phyloP scores from a whole-genome alignment of 164 flowering plant species.

The Chimonanthus salicifolius region DNA sequence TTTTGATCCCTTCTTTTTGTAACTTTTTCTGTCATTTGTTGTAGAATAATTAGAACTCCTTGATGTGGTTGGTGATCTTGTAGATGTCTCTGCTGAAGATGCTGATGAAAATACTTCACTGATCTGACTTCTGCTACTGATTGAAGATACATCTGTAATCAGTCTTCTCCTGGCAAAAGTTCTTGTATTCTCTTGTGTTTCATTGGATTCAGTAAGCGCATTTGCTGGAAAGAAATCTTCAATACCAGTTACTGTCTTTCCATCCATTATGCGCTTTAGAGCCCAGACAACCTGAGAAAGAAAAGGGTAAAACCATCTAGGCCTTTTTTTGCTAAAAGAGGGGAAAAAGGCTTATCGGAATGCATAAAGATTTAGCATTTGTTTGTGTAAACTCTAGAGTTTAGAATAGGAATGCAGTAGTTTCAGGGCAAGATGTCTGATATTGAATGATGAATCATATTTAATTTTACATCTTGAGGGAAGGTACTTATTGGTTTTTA shows the following conservation, averaged over 20 bases:
- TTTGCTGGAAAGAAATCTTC: constrained; percentile 20
- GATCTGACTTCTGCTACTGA: constrained; percentile 9
- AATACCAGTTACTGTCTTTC: constrained; percentile 11
- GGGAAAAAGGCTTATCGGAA: too few relatives aligned
- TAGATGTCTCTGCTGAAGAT: constrained; percentile 15
- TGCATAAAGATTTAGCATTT: too few relatives aligned
- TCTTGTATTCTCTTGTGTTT: constrained; percentile 13
- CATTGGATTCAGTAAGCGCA: constrained; percentile 7
- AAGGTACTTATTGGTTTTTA: not conserved
- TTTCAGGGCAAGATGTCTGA: not conserved
- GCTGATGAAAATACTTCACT: constrained; percentile 12
- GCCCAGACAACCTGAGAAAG: constrained; percentile 17
- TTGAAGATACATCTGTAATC: constrained; percentile 11
- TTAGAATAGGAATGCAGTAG: too few relatives aligned
- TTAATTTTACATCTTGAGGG: not conserved
- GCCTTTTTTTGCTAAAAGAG: not conserved
- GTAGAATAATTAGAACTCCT: not conserved
- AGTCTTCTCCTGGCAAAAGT: constrained; percentile 7
- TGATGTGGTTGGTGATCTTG: constrained; percentile 2
- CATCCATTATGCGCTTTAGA: constrained; percentile 10
- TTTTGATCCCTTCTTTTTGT: not conserved
- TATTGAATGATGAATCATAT: too few relatives aligned
- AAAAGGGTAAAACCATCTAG: constrained; percentile 1
- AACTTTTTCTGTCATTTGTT: not conserved
- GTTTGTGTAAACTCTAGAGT: too few relatives aligned